Conservation (phyloP, 2,329 filamentous ascomycete species). For the Lecanosticta acicola region DNA sequence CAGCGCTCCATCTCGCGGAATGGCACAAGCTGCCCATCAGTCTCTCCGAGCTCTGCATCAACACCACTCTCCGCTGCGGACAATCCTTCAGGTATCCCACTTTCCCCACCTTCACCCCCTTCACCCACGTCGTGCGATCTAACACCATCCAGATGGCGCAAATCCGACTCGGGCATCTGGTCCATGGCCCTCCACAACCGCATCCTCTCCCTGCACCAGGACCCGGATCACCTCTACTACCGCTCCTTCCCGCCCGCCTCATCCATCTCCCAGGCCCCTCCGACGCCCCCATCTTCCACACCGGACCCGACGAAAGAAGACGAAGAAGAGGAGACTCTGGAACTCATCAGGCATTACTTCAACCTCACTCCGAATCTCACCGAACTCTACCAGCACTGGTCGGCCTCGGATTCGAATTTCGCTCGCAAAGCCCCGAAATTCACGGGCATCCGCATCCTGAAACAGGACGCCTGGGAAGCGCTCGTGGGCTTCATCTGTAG, state of each 20-base stretch:
- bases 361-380: conserved; percentile 74
- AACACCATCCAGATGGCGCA: conserved; percentile 64
- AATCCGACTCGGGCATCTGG: conserved; percentile 76
- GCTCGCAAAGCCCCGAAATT: conserved; percentile 80
- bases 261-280: conserved; percentile 31
- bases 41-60: conserved; percentile 82
- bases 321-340: conserved; percentile 63
- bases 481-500: conserved; percentile 94
- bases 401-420: conserved; percentile 78
- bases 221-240: conserved; percentile 72
- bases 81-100: conserved; percentile 71
- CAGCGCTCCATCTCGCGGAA: conserved; percentile 53
- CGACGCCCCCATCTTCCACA: conserved; percentile 37
- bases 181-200: conserved; percentile 80
- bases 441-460: conserved; percentile 82
- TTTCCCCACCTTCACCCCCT: neutral
- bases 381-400: conserved; percentile 81
- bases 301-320: conserved; percentile 30
- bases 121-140: neutral
- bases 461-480: conserved; percentile 94
- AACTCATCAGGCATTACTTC: conserved; percentile 76
- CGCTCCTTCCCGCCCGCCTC: conserved; percentile 55
- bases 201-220: conserved; percentile 79
- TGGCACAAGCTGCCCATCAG: conserved; percentile 85
- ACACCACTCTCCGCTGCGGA: conserved; percentile 88